Evolutionary conservation across 352 stramenopile species (phyloP).

Genomic region (Globisporangium rhizosaccharum): DNA sequence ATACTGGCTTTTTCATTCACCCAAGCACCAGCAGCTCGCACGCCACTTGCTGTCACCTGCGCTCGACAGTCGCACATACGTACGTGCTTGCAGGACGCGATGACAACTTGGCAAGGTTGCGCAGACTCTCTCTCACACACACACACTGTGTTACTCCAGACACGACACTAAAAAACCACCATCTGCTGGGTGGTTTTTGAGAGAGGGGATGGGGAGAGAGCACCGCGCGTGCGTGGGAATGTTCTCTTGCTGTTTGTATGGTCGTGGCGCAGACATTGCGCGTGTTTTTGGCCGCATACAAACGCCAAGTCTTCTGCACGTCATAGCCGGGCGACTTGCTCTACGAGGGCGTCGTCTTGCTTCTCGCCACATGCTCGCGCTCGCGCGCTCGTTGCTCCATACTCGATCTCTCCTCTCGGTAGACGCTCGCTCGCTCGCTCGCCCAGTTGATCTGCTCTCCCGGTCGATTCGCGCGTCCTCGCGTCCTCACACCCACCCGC

Average conservation of each 20-base stretch:
- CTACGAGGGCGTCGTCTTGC: neutral
- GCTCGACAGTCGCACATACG: too few species aligned
- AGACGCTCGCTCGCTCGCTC: neutral
- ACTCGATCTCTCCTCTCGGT: neutral
- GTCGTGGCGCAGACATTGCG: neutral
- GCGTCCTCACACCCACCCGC: neutral
- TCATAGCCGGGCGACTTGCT: neutral
- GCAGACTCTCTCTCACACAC: too few species aligned
- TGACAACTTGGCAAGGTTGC: too few species aligned
- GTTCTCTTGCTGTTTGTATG: neutral
- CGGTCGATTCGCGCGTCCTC: neutral
- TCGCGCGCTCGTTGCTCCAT: neutral
- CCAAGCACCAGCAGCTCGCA: too few species aligned
- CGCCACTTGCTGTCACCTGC: too few species aligned
- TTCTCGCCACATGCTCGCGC: neutral
- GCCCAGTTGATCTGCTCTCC: too few species aligned
- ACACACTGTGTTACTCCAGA: too few species aligned
- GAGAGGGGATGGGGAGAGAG: neutral
- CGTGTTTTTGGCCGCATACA: constrained; percentile 1
- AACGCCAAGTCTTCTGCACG: neutral
- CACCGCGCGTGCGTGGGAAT: neutral
- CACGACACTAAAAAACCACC: neutral
- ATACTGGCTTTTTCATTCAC: too few species aligned
- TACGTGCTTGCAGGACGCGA: too few species aligned
- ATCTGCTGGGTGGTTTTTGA: neutral